Evolutionary conservation across 2,329 filamentous ascomycete genomes (phyloP).

Genomic region (Botrytis hyacinthi): DNA sequence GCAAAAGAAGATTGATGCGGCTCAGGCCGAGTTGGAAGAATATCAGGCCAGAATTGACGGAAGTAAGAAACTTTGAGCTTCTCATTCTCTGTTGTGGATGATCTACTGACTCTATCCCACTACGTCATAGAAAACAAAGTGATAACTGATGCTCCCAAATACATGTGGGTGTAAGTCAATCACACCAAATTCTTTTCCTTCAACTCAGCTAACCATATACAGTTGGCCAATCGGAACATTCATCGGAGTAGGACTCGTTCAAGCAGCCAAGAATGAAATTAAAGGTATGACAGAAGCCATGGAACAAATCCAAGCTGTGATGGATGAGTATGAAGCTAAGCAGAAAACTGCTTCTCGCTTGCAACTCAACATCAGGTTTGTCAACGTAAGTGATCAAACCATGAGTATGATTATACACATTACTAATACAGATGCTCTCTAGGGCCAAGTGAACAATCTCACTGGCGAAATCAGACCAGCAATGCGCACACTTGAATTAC

Average conservation of each 20-base stretch:
- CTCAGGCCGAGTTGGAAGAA: not conserved
- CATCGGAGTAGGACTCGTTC: not conserved
- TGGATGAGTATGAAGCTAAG: conserved; percentile 2
- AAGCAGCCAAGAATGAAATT: not conserved
- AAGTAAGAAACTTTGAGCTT: not conserved
- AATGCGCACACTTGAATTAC: conserved; percentile 4
- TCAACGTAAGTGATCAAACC: not conserved
- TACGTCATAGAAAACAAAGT: not conserved
- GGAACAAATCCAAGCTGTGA: not conserved
- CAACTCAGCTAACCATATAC: not conserved
- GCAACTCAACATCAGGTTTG: conserved; percentile 5
- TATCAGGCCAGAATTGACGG: conserved; percentile 1
- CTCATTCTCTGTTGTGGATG: not conserved
- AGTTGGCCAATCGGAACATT: conserved; percentile 1
- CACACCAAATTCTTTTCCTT: too few relatives aligned
- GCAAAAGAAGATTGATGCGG: not conserved
- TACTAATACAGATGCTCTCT: not conserved
- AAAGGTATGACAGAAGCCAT: not conserved
- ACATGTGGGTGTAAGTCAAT: conserved; percentile 7
- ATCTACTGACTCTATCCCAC: not conserved
- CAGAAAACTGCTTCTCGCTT: conserved; percentile 8
- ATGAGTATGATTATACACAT: too few relatives aligned
- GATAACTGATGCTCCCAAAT: not conserved
- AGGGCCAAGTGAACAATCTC: not conserved
- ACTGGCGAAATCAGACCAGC: not conserved